Base-by-base conservation (phyloP, 768 basidiomycete genomes). In the Cyclocybe cylindracea region DNA sequence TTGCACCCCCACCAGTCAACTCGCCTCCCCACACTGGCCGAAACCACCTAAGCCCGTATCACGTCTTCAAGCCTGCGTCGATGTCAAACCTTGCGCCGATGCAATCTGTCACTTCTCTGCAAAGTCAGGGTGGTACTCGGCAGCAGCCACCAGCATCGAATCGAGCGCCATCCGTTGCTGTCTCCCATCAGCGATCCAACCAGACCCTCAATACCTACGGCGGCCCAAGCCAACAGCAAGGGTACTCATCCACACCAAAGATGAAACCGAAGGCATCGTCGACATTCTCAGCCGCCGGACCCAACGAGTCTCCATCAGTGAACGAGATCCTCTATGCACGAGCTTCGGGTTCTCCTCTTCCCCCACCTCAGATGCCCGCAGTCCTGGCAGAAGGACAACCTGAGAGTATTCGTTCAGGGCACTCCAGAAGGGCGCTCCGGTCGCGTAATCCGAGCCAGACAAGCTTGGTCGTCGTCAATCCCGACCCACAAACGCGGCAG, bases 11-110 rank as follows among this genome's bases (percentile, higher is more conserved):
- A 19, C 42, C 48, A 19, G 56, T 40, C 29, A 44, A 56, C 11
- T 65, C 66, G 14, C 61, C 66, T 19, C 62, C 61, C 10, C 66
- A 65, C 18, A 64, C 64, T 36, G 64, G 66, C 11, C 49, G 37
- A n/a, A 65, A 62, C 42, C 66, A 67, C 53, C 57, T 67, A 0
- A 67, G 62, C 42, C 66, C 66, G 7, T 56, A 63, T 38, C 59
- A 62, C 42, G 50, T 54, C 7, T 61, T 59, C 50, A 55, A 53
- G 5, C 58, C 62, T 10, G 40, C 60, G 34, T 41, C 55, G 13
- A 36, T 49, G 11, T 46, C 50, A n/a, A 37, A 36, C 13, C 47
- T 43, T 8, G 48, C 35, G 33, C 49, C 54, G 29, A 46, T 43
- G 39, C 55, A 54, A 40, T 59, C 51, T 44, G 48, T 57, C 11